A percentile compares a stretch with the other conserved stretches of the same genome.
Evolutionary conservation across 1,284 basidiomycete genomes (phyloP).

Genomic region (Stygiomarasmius scandens): DNA sequence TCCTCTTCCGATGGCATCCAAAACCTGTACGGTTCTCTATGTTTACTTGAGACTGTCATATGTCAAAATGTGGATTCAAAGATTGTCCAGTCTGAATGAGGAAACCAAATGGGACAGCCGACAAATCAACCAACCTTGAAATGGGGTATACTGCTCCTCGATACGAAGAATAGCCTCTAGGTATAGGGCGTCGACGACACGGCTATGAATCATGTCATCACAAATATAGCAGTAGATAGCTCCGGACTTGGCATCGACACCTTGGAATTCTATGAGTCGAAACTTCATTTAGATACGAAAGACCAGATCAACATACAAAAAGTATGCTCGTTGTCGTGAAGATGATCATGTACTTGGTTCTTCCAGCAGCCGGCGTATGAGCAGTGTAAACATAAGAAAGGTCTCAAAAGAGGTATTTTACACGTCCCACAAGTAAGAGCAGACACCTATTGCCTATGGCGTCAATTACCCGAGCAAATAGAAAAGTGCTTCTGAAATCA

Average conservation of each 20-base stretch:
- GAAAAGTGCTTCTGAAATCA: constrained; percentile 21
- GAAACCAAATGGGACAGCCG: too few species aligned
- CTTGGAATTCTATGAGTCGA: constrained; percentile 25
- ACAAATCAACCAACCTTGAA: constrained; percentile 33
- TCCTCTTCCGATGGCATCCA: constrained; percentile 47
- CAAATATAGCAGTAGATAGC: constrained; percentile 47
- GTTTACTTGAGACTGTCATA: constrained; percentile 44
- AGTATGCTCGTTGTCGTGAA: constrained; percentile 56
- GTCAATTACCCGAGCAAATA: not conserved
- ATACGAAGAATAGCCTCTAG: constrained; percentile 37
- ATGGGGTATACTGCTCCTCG: constrained; percentile 45
- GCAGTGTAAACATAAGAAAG: constrained; percentile 82
- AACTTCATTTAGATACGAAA: not conserved
- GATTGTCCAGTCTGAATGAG: too few species aligned
- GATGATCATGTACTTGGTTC: constrained; percentile 55
- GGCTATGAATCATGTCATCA: constrained; percentile 48
- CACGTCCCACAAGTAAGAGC: constrained; percentile 71
- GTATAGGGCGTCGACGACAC: constrained; percentile 37
- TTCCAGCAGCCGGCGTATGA: constrained; percentile 75
- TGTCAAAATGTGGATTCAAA: too few species aligned
- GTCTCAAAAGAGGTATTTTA: constrained; percentile 58
- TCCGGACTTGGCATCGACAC: constrained; percentile 46
- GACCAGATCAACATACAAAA: constrained; percentile 64
- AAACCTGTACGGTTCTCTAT: constrained; percentile 41
- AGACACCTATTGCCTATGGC: constrained; percentile 33